phyloP scores from a whole-genome alignment of 305 asterid genomes.

The Stenogyne calaminthoides region DNA sequence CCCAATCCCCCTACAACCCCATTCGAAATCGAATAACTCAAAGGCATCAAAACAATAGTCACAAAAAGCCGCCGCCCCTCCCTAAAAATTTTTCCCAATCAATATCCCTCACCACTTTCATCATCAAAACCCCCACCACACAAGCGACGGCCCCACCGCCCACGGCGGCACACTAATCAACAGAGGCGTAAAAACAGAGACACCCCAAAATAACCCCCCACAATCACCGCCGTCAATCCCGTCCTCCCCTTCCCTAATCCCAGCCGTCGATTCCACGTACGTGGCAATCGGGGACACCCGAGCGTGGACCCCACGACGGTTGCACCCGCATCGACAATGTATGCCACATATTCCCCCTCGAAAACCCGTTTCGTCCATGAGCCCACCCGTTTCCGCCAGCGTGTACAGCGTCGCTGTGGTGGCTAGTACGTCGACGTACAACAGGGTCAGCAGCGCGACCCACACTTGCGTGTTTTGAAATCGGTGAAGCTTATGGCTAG shows the following conservation, averaged over 20 bases:
- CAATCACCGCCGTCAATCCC: constrained; percentile 60
- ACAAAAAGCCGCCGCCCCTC: constrained; percentile 78
- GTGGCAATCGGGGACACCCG: constrained; percentile 77
- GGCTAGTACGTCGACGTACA: constrained; percentile 73
- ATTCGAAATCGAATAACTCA: constrained; percentile 74
- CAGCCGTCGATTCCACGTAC: constrained; percentile 68
- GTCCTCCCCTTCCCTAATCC: constrained; percentile 78
- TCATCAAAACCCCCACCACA: constrained; percentile 82
- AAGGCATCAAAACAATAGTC: constrained; percentile 69
- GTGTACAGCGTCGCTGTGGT: constrained; percentile 74
- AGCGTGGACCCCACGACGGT: constrained; percentile 66
- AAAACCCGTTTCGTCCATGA: constrained; percentile 48
- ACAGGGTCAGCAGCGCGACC: constrained; percentile 59
- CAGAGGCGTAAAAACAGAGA: constrained; percentile 61
- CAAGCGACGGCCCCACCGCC: constrained; percentile 83
- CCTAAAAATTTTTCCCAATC: constrained; percentile 62
- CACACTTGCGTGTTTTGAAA: constrained; percentile 63
- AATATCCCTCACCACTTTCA: constrained; percentile 68
- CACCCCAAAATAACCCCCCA: constrained; percentile 59
- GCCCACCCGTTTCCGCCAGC: constrained; percentile 68
- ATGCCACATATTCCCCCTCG: constrained; percentile 78
- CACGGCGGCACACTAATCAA: constrained; percentile 74
- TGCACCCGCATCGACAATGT: constrained; percentile 78
- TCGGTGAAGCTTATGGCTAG: constrained; percentile 56
- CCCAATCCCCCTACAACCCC: constrained; percentile 81